These are phyloP conservation scores for Mycena maculata DNA, from an alignment of 768 basidiomycete genomes.

Conservation along the genomic window DNA sequence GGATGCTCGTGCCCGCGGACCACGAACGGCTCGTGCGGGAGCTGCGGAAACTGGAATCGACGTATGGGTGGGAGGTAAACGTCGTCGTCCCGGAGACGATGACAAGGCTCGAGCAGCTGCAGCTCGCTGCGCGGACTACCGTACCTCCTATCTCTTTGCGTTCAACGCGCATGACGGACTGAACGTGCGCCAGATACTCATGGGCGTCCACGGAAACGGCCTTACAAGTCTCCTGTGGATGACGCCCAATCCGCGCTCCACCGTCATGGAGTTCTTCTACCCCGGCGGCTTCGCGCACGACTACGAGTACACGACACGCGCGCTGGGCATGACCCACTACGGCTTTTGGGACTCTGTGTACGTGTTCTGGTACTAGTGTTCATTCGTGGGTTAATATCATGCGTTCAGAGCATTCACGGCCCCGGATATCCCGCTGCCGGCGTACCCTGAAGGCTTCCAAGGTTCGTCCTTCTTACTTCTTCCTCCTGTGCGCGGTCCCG, in stretches of 20 bases:
- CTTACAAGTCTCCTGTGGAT: constrained; percentile 92
- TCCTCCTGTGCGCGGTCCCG: no score
- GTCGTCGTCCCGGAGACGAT: constrained; percentile 88
- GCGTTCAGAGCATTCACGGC: constrained; percentile 73
- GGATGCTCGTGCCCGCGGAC: constrained; percentile 81
- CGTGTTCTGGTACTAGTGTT: constrained; percentile 34
- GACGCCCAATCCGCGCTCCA: constrained; percentile 83
- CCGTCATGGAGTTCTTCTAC: constrained; percentile 94
- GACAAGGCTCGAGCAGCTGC: constrained; percentile 82
- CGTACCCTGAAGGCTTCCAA: constrained; percentile 90
- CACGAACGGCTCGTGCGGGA: constrained; percentile 85
- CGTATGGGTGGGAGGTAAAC: constrained; percentile 88
- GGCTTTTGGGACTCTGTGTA: constrained; percentile 88
- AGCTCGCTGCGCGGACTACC: constrained; percentile 85
- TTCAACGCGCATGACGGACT: constrained; percentile 4
- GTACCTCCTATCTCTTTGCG: constrained; percentile 54
- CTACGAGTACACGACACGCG: constrained; percentile 78
- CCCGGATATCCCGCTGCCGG: constrained; percentile 73
- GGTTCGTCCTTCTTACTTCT: constrained; percentile 30
- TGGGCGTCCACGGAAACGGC: constrained; percentile 95
- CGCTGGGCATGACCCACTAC: constrained; percentile 71
- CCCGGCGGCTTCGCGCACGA: constrained; percentile 87
- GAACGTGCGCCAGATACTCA: constrained; percentile 76
- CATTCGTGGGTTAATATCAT: not conserved
- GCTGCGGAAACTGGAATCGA: constrained; percentile 73